phyloP scores from a whole-genome alignment of 768 basidiomycete species.

The Austroboletus eburneus region DNA sequence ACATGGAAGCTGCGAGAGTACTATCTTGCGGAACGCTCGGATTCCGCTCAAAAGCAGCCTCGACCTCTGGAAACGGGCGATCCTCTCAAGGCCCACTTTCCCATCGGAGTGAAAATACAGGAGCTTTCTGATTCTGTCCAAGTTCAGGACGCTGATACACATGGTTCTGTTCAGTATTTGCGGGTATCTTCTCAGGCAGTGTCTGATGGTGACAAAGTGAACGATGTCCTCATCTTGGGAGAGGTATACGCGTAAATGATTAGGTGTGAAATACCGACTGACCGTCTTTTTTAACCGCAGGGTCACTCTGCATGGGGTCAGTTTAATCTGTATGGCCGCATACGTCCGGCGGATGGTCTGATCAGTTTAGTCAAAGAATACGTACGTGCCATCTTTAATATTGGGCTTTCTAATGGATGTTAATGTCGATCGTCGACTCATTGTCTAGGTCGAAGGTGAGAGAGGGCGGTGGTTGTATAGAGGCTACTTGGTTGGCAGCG shows the following conservation, averaged over 20 bases:
- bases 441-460: conserved; percentile 55
- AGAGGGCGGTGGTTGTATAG: conserved; percentile 85
- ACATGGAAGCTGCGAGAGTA: conserved; percentile 87
- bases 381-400: conserved; percentile 38
- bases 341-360: conserved; percentile 79
- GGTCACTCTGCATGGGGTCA: conserved; percentile 93
- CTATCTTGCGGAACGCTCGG: conserved; percentile 43
- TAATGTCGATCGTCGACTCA: not conserved
- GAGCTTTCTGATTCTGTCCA: conserved; percentile 47
- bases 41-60: conserved; percentile 3
- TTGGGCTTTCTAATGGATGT: not conserved
- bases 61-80: conserved; percentile 52
- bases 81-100: conserved; percentile 59
- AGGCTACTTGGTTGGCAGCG: conserved; percentile 72
- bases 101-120: conserved; percentile 44
- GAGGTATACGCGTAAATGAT: conserved; percentile 45
- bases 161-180: conserved; percentile 26
- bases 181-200: conserved; percentile 18
- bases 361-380: conserved; percentile 84
- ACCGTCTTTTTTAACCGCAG: conserved; percentile 34
- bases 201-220: conserved; percentile 28
- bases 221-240: conserved; percentile 68
- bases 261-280: not conserved
- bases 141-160: conserved; percentile 41
- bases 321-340: conserved; percentile 73